These are phyloP conservation scores for Wickerhamiella bombiphila DNA, from an alignment of 805 yeast genomes.

Conservation along the genomic window DNA sequence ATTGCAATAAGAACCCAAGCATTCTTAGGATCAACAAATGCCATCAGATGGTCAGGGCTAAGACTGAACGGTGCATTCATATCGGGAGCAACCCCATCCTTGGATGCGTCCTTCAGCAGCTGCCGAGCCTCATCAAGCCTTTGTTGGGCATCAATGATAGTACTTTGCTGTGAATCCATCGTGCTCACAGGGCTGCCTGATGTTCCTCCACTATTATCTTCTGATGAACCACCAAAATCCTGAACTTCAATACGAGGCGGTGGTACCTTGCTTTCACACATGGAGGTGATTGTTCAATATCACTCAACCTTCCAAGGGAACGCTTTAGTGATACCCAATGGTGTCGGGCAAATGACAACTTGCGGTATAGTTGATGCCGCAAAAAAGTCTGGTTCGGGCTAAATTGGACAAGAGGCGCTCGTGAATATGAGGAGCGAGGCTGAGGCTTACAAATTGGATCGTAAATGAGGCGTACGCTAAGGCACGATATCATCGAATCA, in stretches of 20 bases:
- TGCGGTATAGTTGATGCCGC: too few species aligned
- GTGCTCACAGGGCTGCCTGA: not conserved
- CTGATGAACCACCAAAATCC: not conserved
- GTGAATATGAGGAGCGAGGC: too few species aligned
- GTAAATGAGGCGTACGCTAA: too few species aligned
- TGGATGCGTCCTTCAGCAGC: conserved; percentile 7
- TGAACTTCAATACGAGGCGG: not conserved
- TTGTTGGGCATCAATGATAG: conserved; percentile 1
- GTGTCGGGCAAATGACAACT: too few species aligned
- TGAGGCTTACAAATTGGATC: too few species aligned
- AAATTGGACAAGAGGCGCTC: too few species aligned
- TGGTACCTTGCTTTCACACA: too few species aligned
- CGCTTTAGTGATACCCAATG: too few species aligned
- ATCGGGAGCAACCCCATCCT: not conserved
- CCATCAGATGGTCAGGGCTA: conserved; percentile 14
- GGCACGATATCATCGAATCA: too few species aligned
- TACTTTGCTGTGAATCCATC: not conserved
- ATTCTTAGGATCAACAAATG: conserved; percentile 27
- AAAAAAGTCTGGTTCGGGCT: too few species aligned
- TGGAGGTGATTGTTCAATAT: too few species aligned
- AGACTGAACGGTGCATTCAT: conserved; percentile 10
- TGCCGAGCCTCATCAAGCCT: conserved; percentile 10
- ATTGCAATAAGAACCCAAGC: conserved; percentile 24
- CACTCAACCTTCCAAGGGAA: too few species aligned
- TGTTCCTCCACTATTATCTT: not conserved